Conservation (phyloP, 1,284 basidiomycete genomes). For the Leccinum brunneo-olivaceum region DNA sequence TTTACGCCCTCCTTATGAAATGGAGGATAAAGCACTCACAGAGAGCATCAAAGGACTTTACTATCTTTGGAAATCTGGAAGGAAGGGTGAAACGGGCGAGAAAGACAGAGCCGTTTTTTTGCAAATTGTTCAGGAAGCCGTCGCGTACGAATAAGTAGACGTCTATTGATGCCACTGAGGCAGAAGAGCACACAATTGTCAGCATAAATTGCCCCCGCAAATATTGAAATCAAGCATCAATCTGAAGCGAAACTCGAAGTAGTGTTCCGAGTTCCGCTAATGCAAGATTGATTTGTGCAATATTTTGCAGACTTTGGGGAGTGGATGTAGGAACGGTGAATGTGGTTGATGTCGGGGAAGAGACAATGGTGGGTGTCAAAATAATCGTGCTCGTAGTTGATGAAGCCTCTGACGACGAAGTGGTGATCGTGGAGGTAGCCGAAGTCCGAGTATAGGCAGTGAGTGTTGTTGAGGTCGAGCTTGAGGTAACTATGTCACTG, state of each 20-base stretch:
- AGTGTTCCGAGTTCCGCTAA: slow-evolving; percentile 22
- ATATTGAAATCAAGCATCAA: slow-evolving; percentile 4
- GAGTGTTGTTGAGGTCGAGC: slow-evolving; percentile 13
- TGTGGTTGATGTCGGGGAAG: slow-evolving; percentile 10
- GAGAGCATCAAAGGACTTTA: slow-evolving; percentile 32
- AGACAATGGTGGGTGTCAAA: slow-evolving; percentile 3
- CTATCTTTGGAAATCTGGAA: slow-evolving; percentile 25
- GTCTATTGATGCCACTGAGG: neutral
- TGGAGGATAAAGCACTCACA: slow-evolving; percentile 17
- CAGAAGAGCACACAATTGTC: neutral
- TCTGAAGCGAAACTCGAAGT: slow-evolving; percentile 12
- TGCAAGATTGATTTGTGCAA: slow-evolving; percentile 22
- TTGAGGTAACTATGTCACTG: slow-evolving; percentile 16
- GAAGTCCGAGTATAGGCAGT: slow-evolving; percentile 10
- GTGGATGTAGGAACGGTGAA: slow-evolving; percentile 12
- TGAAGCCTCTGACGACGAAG: slow-evolving; percentile 3
- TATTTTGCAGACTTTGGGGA: slow-evolving; percentile 16
- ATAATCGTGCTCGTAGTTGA: slow-evolving; percentile 10
- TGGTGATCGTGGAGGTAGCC: slow-evolving; percentile 1
- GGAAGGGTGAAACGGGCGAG: slow-evolving; percentile 12
- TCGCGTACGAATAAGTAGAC: slow-evolving; percentile 15
- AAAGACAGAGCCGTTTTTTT: slow-evolving; percentile 20
- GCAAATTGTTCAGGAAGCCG: slow-evolving; percentile 24
- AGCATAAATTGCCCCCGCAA: neutral
- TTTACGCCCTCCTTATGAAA: neutral